Base-by-base conservation (phyloP, 768 basidiomycete species). In the Dictyophora rubrovolvata region DNA sequence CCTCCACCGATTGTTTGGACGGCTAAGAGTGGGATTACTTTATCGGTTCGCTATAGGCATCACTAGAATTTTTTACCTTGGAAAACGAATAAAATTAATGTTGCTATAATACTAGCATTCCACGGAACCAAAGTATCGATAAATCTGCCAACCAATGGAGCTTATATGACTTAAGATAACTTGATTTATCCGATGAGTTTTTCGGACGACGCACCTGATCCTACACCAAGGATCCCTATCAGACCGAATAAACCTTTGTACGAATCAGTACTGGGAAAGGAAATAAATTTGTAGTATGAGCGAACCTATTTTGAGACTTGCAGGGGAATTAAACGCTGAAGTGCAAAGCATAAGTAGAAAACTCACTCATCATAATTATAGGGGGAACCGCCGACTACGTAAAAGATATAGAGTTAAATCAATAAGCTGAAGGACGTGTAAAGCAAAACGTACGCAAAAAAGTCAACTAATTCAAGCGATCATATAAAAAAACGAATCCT, bases 111-210 rank as follows among this genome's bases (percentile, higher is more conserved):
- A 8, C 86, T 81, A 7, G 85, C 85, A 56, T 85, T 83, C 89
- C 89, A 94, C 0, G 86, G 85, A 0, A 88, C 76, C 35, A 92
- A 75, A 5, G 69, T 72, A 70, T 93, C 90, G 57, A 93, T 78
- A 12, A 80, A 63, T 48, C 77, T 78, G 0, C 91, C 92, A 33
- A 82, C 77, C 18, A 89, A 61, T 0, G 90, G 90, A 0, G 85
- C 86, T 59, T 33, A 9, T 18, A 52, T 9, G 11, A 37, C 2
- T 33, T n/a, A 22, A 9, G 8, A 82, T 72, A 6, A 89, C 86
- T 22, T 84, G 55, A 17, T 23, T 42, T n/a, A 17, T 14, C 18
- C 20, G 10, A 12, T 42, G 17, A 47, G 20, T 12, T 1, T 18
- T 42, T 4, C 22, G 42, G 21, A 56, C 12, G 20, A 21, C 49